Conservation (phyloP, 495 filamentous ascomycete genomes). For the Podospora conica region DNA sequence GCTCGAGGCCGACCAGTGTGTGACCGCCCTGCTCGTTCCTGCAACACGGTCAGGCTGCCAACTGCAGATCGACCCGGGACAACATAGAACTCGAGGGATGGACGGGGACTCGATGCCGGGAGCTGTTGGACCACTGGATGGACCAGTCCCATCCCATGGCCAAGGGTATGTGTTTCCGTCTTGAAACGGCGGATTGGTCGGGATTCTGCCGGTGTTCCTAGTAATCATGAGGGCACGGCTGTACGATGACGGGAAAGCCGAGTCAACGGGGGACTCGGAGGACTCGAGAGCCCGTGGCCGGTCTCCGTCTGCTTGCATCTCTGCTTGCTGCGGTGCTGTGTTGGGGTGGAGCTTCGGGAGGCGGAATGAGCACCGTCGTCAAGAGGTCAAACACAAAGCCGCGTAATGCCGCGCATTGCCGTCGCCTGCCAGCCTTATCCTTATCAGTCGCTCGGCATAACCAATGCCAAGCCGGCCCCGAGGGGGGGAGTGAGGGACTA, state of each 20-base stretch:
- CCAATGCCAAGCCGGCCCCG: neutral
- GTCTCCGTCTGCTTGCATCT: conserved; percentile 6
- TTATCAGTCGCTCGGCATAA: conserved; percentile 6
- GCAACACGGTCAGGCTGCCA: neutral
- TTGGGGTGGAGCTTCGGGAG: conserved; percentile 7
- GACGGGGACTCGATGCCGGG: neutral
- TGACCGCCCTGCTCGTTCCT: neutral
- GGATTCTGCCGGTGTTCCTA: neutral
- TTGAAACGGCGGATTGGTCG: neutral
- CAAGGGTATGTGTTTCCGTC: neutral
- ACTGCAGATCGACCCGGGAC: neutral
- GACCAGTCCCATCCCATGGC: neutral
- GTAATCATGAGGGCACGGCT: conserved; percentile 9
- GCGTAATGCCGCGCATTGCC: conserved; percentile 23
- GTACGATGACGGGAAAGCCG: conserved; percentile 18
- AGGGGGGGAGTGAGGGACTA: neutral
- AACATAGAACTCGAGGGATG: neutral
- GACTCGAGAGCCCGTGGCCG: neutral
- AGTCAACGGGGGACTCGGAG: conserved; percentile 3
- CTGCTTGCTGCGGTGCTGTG: neutral
- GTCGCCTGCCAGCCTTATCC: neutral
- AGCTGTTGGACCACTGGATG: neutral
- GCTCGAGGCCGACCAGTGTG: neutral
- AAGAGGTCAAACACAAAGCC: conserved; percentile 28
- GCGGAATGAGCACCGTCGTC: conserved; percentile 27